Base-by-base conservation (phyloP, 148 eudicot species). In the Limonium bicolor region DNA sequence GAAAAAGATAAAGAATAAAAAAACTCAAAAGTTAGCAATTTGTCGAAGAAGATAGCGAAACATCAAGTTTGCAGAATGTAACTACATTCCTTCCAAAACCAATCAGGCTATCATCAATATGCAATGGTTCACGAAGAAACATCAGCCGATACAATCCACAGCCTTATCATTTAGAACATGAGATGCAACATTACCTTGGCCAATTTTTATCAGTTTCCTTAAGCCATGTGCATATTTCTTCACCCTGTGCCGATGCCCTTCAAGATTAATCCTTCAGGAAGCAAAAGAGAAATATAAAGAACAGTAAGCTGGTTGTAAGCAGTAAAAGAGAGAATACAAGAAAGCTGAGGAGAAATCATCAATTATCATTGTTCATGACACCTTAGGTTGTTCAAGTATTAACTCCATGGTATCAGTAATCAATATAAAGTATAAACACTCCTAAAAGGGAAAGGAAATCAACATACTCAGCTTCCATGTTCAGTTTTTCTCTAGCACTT, bases 161-260 rank as follows among this genome's bases (percentile, higher is more conserved):
- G 14, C 10, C 28, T 22, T 41, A 23, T 41, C n/a, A 18, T 23
- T 13, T 29, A 41, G 46, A 41, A 4, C 23, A 7, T 20, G n/a
- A 39, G 55, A 36, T 13, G 14, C 23, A 21, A 32, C 23, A 73
- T 67, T 41, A 85, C 99, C 99, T 64, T 90, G 84, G 50, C 94
- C 85, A 35, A 81, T 81, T 60, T 50, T 70, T 51, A 90, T 72
- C 22, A 90, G 82, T 69, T 76, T 80, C 58, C 59, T 90, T 48
- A 90, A 59, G 29, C 82, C 88, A 66, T 69, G 67, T 15, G 99
- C 93, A 63, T 80, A 85, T 50, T 63, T 76, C 76, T 82, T 74
- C 67, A 90, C 86, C 61, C 84, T 77, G 49, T 54, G 95, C 12
- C 82, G 93, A 75, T 73, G 95, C 19, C 74, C 82, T 46, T 80